Conservation (phyloP, 1,284 basidiomycete genomes). For the Trametes hirsuta region DNA sequence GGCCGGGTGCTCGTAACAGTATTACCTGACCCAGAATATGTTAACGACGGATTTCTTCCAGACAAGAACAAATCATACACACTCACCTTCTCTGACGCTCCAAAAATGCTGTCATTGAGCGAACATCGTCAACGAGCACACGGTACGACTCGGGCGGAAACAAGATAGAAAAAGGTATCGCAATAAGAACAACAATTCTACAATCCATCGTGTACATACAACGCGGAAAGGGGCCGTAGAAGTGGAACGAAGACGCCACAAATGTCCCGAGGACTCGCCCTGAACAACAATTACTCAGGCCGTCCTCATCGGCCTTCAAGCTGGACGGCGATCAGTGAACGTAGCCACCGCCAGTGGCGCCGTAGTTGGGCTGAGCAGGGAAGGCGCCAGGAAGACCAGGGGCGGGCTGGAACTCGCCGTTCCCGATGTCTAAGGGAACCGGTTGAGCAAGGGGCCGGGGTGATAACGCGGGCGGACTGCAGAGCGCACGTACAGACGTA, state of each 20-base stretch:
- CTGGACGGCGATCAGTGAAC: conserved; percentile 16
- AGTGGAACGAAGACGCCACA: not conserved
- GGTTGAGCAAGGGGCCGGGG: not conserved
- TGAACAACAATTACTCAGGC: no score
- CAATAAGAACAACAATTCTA: not conserved
- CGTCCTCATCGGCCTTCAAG: not conserved
- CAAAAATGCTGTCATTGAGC: not conserved
- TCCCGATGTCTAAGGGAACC: conserved; percentile 50
- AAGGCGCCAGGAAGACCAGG: conserved; percentile 36
- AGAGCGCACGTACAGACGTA: conserved; percentile 45
- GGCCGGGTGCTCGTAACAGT: no score
- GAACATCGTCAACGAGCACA: not conserved
- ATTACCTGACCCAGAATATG: no score
- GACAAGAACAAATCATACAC: no score
- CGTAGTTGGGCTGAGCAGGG: conserved; percentile 42
- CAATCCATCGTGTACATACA: conserved; percentile 7
- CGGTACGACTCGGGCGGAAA: not conserved
- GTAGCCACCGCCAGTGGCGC: conserved; percentile 40
- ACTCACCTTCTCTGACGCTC: not conserved
- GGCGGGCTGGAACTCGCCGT: conserved; percentile 54
- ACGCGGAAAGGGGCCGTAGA: not conserved
- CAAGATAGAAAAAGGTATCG: not conserved
- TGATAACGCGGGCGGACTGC: not conserved
- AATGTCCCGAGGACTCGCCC: not conserved
- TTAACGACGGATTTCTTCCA: no score